Evolutionary conservation across 164 flowering plant species (phyloP).

Genomic region (Brasenia schreberi): DNA sequence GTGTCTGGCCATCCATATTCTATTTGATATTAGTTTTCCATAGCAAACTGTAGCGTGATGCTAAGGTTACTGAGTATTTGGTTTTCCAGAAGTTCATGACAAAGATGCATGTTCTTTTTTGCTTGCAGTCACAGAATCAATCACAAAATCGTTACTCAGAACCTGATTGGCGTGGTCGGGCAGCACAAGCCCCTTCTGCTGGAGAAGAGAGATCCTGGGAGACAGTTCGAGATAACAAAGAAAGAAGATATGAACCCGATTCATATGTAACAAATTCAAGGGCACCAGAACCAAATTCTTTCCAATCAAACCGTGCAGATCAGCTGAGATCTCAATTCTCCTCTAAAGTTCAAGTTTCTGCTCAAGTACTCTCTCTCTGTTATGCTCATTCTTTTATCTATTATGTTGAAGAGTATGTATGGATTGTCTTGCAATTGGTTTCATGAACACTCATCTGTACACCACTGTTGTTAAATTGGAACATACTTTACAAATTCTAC

Average conservation of each 20-base stretch:
- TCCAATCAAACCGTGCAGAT: constrained; percentile 45
- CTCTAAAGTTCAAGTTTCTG: constrained; percentile 38
- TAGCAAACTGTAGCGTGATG: background rate
- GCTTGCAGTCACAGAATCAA: constrained; percentile 23
- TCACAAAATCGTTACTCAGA: constrained; percentile 61
- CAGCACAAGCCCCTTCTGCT: constrained; percentile 34
- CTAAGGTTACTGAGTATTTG: background rate
- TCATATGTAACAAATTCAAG: constrained; percentile 19
- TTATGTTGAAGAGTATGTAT: no score
- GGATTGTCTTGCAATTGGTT: no score
- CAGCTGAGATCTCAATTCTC: constrained; percentile 40
- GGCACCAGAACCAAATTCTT: constrained; percentile 29
- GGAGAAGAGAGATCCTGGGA: constrained; percentile 76
- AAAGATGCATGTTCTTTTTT: background rate
- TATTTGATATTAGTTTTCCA: background rate
- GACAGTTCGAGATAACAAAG: constrained; percentile 40
- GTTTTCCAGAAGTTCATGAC: background rate
- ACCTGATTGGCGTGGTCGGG: constrained; percentile 82
- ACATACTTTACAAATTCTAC: background rate
- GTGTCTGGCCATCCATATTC: background rate
- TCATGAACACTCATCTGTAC: background rate
- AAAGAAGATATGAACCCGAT: constrained; percentile 18
- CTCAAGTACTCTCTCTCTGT: constrained; percentile 6
- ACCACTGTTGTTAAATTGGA: background rate
- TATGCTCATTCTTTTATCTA: background rate